Conservation (phyloP, 1,139 yeast species). For the Wickerhamomyces sp. region DNA sequence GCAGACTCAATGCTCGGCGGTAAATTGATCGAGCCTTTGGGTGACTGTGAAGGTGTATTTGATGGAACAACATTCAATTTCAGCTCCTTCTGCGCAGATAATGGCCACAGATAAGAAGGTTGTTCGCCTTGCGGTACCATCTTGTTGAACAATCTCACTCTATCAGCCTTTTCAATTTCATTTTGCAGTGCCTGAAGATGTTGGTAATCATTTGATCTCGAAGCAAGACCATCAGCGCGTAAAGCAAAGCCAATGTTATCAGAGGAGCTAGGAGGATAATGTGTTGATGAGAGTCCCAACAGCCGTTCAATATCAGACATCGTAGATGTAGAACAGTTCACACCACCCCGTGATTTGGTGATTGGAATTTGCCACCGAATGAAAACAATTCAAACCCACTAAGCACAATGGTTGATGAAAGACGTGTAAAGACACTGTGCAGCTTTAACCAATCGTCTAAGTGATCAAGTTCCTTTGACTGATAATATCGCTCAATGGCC, state of each 20-base stretch:
- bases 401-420: too few relatives aligned
- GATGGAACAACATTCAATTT: neutral
- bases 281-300: neutral
- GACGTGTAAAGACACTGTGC: too few relatives aligned
- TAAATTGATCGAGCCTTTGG: neutral
- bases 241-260: too few relatives aligned
- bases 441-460: too few relatives aligned
- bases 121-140: too few relatives aligned
- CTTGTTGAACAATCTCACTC: neutral
- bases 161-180: neutral
- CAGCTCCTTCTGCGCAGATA: neutral
- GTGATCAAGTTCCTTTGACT: too few relatives aligned
- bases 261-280: neutral
- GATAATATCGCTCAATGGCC: too few relatives aligned
- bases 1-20: neutral
- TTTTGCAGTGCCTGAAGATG: neutral
- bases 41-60: slow-evolving; percentile 1
- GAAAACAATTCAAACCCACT: too few relatives aligned
- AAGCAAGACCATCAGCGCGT: too few relatives aligned
- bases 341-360: too few relatives aligned
- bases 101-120: neutral
- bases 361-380: too few relatives aligned
- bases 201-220: neutral
- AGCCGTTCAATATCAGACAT: slow-evolving; percentile 2
- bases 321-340: neutral